Percentiles rank a stretch among this genome's conserved stretches.
These are phyloP conservation scores for Punctularia strigosozonata DNA, from an alignment of 768 basidiomycete species.

Conservation along the genomic window DNA sequence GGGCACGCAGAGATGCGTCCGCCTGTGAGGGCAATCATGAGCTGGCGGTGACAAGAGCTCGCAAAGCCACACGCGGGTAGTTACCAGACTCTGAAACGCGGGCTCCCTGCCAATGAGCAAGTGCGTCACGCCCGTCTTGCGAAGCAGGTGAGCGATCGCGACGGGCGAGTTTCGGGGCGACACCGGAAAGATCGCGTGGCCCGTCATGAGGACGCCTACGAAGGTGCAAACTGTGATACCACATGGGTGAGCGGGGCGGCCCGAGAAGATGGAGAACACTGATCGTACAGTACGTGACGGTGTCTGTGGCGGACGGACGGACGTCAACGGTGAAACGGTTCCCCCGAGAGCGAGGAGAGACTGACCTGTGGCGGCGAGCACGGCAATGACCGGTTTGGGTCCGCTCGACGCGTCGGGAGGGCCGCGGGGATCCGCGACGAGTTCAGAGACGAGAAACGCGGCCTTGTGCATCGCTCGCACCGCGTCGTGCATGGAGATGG, in stretches of 20 bases:
- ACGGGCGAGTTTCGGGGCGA: slow-evolving; percentile 30
- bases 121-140: slow-evolving; percentile 15
- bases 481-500: not conserved
- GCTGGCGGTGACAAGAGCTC: no score
- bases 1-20: no score
- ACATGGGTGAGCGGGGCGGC: no score
- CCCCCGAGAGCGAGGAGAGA: not conserved
- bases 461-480: not conserved
- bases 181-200: slow-evolving; percentile 24
- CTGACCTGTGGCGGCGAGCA: not conserved
- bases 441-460: not conserved
- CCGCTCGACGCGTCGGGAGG: not conserved
- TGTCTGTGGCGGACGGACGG: slow-evolving; percentile 14
- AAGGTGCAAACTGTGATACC: no score
- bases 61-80: slow-evolving; percentile 3
- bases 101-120: slow-evolving; percentile 16
- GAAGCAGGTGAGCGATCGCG: slow-evolving; percentile 19
- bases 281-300: slow-evolving; percentile 20
- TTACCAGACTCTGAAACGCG: slow-evolving; percentile 9
- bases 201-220: slow-evolving; percentile 28
- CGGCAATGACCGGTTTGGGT: not conserved
- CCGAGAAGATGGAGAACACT: no score
- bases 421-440: not conserved
- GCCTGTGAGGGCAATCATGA: no score
- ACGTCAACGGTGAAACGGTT: not conserved